Evolutionary conservation across 1,284 basidiomycete species (phyloP), one percentile per base, ranked within the genome.

Genomic region (Irpex sp.): DNA sequence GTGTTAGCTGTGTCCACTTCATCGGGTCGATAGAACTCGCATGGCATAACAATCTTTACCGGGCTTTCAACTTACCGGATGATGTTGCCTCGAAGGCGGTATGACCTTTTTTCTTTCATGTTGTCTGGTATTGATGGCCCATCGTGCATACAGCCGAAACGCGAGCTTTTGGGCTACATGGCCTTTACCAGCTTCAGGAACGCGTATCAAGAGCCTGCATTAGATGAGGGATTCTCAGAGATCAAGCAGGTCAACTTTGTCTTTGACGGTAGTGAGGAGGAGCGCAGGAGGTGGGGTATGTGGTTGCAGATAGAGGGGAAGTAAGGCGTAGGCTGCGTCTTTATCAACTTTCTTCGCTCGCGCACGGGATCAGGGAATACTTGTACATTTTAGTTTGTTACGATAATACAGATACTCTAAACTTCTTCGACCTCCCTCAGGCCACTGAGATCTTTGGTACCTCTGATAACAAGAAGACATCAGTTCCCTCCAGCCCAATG

Each of bases 1-100:
- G 60, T 50, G 59, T n/a, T 61, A 92, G 91, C 59, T 89, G 92
- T 70, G 86, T 95, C 71, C 67, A 82, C 35, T 97, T 97, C 68
- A 78, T 84, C 8, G 87, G 87, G 49, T 84, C 89, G 1, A 68
- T 85, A 26, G 90, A 93, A 58, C 80, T 97, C 2, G 92, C 93
- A 2, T 92, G 88, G 86, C 95, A 97, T 73, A 96, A 96, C 71
- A 95, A 95, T 69, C 74, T 94, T 2, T 96, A 95, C 72, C 85
- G 94, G 35, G 86, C 92, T 37, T 88, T 81, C 69, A 83, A 83
- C 65, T 74, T 82, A 43, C 83, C 85, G 0, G 71, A 81, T 2
- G 79, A 79, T 2, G 71, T 76, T 9, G 71, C 74, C n/a, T 71
- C 70, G 1, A 60, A 65, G 19, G 69, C 73, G 63, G 75, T 73